Conservation (phyloP, 2,329 filamentous ascomycete species). For the Dothideomycetes sp. region DNA sequence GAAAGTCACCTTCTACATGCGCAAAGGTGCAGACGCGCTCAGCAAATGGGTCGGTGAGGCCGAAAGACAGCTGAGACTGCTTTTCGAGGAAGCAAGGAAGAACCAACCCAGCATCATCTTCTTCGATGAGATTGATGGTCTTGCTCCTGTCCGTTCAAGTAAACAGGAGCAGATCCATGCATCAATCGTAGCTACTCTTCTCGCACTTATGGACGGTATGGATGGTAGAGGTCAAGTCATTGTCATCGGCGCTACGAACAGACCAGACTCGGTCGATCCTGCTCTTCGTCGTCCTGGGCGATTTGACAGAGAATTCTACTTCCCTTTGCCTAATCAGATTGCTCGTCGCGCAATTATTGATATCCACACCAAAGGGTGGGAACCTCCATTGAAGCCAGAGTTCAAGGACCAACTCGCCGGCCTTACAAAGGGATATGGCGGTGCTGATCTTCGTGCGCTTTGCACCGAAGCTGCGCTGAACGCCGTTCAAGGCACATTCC, state of each 20-base stretch:
- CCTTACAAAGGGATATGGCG: slow-evolving; percentile 90
- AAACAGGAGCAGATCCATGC: slow-evolving; percentile 99
- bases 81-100: slow-evolving; percentile 92
- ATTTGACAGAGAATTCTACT: slow-evolving; percentile 97
- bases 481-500: slow-evolving; percentile 88
- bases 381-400: slow-evolving; percentile 57
- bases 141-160: slow-evolving; percentile 90
- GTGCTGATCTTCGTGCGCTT: slow-evolving; percentile 85
- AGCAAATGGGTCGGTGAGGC: slow-evolving; percentile 99
- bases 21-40: slow-evolving; percentile 92
- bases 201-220: slow-evolving; percentile 96
- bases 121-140: slow-evolving; percentile 96
- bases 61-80: slow-evolving; percentile 81
- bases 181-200: slow-evolving; percentile 89
- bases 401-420: slow-evolving; percentile 82
- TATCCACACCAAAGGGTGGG: slow-evolving; percentile 93
- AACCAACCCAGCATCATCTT: slow-evolving; percentile 99
- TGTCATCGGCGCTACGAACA: slow-evolving; percentile 96
- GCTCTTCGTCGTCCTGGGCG: slow-evolving; percentile 88
- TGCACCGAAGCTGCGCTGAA: slow-evolving; percentile 96
- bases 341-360: slow-evolving; percentile 80
- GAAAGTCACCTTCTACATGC: slow-evolving; percentile 99
- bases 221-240: slow-evolving; percentile 97
- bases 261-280: slow-evolving; percentile 91
- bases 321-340: slow-evolving; percentile 75